Evolutionary conservation across 257 asterid species (phyloP), one percentile per base, ranked within the genome.

Genomic region (Petunia axillaris): DNA sequence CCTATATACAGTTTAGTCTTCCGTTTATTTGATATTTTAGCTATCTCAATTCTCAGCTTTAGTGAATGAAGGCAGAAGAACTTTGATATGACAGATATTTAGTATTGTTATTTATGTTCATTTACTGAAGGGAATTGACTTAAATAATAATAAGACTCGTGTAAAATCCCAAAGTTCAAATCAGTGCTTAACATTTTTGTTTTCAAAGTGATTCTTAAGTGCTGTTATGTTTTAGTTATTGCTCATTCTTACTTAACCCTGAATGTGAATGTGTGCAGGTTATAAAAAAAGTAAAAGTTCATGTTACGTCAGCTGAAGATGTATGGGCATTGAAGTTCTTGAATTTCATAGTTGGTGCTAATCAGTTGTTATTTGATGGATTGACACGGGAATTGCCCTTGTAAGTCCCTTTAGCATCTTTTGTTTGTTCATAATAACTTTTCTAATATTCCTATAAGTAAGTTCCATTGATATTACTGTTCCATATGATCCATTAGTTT

Each of bases 371-470:
- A 71, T 87, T 93, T 82, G 93, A 91, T 36, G 99, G 99, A 83
- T 74, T 93, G 83, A 93, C 98, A 3, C 97, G 99, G 58, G 99
- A 95, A 85, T 78, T 95, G 53, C 99, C 99, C 63, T 14, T 95
- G 99, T 95, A 87, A 91, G 98, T 89, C 77, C 81, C 40, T 70
- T 76, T 71, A 48, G 3, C 10, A 11, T 0, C 25, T 11, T 71
- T 73, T 50, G 62, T 4, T 35, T 11, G 77, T 3, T 50, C 77
- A 50, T 2, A 50, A 35, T 73, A 73, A 35, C 3, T 35, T 15
- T 25, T 50, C 48, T 5, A 1, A 35, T 36, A 35, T 73, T 71
- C 35, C 77, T 73, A 6, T 2, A 52, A 46, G 59, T 46, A 70
- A 48, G 62, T 35, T 38, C 36, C 11, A 35, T 71, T 10, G 77